Conservation (phyloP, 192 early-diverging fungal species). For the Coemansia sp. region DNA sequence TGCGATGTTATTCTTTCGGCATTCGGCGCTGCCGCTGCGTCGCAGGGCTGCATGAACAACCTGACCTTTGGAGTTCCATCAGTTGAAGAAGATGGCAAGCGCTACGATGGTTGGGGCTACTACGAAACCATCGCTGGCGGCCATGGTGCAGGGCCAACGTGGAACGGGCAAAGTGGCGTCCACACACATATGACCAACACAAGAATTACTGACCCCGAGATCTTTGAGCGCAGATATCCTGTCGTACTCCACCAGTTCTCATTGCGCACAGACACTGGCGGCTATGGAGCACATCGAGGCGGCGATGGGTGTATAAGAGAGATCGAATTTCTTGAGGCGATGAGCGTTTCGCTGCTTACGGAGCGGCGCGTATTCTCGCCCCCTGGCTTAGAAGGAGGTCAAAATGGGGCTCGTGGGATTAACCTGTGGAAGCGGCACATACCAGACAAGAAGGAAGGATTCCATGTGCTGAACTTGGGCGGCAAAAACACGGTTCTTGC, state of each 20-base stretch:
- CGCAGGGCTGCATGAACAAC: constrained; percentile 96
- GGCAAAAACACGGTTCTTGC: constrained; percentile 89
- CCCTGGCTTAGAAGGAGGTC: constrained; percentile 85
- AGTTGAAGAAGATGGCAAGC: constrained; percentile 25
- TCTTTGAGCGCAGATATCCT: constrained; percentile 89
- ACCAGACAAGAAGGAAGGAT: constrained; percentile 4
- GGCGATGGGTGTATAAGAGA: constrained; percentile 94
- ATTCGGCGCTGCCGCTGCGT: constrained; percentile 88
- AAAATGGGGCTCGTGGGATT: constrained; percentile 66
- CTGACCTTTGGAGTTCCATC: constrained; percentile 85
- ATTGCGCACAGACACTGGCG: constrained; percentile 74
- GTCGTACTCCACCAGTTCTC: constrained; percentile 87
- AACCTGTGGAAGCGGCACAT: constrained; percentile 76
- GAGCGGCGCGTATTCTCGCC: constrained; percentile 90
- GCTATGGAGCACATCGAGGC: constrained; percentile 72
- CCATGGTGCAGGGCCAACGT: constrained; percentile 86
- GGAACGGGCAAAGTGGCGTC: constrained; percentile 83
- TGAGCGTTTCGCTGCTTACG: constrained; percentile 88
- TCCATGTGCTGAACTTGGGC: constrained; percentile 68
- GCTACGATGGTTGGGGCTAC: constrained; percentile 85
- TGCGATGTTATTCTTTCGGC: constrained; percentile 92
- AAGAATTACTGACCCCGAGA: constrained; percentile 96
- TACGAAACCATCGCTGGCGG: constrained; percentile 94
- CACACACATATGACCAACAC: constrained; percentile 97
- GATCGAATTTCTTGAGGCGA: constrained; percentile 85